Percentiles rank a stretch among this genome's conserved stretches.
These are phyloP conservation scores for Neltuma alba DNA, from an alignment of 306 rosid genomes.

Conservation along the genomic window DNA sequence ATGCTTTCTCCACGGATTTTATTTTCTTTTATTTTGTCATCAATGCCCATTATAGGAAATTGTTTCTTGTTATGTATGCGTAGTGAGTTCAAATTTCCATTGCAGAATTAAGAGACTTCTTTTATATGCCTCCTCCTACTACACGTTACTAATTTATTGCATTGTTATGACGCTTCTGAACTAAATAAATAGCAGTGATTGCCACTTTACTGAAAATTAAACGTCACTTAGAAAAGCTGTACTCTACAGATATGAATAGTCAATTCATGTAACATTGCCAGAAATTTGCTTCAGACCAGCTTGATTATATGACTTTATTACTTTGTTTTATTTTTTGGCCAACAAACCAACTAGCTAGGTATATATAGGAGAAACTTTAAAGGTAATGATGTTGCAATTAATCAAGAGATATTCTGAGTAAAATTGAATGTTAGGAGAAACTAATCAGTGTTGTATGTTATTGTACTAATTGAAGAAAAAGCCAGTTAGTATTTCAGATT, in stretches of 20 bases:
- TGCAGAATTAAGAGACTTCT: background rate
- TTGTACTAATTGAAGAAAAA: background rate
- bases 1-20: background rate
- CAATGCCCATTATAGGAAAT: background rate
- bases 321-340: background rate
- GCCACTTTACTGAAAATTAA: slow-evolving; percentile 10
- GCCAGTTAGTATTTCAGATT: background rate
- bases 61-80: background rate
- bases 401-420: background rate
- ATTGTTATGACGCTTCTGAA: slow-evolving; percentile 14
- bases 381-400: background rate
- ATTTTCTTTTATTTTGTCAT: background rate
- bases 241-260: background rate
- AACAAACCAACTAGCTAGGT: background rate
- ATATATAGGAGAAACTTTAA: background rate
- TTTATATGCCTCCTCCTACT: slow-evolving; percentile 10
- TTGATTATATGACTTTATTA: background rate
- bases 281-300: background rate
- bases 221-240: background rate
- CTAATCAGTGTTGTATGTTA: background rate
- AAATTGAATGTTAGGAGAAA: background rate
- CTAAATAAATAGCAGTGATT: slow-evolving; percentile 23
- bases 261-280: background rate
- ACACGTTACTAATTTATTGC: background rate
- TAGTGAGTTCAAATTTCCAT: background rate